Conservation (phyloP, 1,284 basidiomycete genomes). For the Microbotryomycetes sp. region DNA sequence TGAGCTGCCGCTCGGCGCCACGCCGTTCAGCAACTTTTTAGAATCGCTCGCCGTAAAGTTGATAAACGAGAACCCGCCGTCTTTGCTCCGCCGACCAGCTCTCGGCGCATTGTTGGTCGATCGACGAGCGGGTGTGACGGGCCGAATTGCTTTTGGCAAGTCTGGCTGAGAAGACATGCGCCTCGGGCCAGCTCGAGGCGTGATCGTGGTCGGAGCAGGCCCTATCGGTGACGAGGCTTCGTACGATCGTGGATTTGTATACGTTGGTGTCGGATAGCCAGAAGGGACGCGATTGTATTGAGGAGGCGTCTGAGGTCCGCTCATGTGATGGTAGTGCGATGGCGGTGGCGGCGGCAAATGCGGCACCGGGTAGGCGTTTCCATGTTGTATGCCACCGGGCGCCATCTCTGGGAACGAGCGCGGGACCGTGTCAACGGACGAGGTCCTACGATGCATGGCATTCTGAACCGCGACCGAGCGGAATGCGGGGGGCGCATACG, state of each 20-base stretch:
- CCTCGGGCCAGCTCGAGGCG: not conserved
- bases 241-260: not conserved
- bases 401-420: not conserved
- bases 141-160: not conserved
- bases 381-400: too few species aligned
- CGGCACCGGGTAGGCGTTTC: too few species aligned
- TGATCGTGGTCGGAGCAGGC: too few species aligned
- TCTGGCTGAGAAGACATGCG: not conserved
- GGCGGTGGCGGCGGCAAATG: not conserved
- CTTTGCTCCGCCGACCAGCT: not conserved
- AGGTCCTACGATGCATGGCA: not conserved
- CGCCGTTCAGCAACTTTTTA: slow-evolving; percentile 30
- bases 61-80: slow-evolving; percentile 27
- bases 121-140: not conserved
- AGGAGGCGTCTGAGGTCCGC: not conserved
- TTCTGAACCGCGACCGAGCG: not conserved
- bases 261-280: not conserved
- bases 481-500: not conserved
- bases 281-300: not conserved
- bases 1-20: slow-evolving; percentile 35
- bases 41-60: slow-evolving; percentile 36
- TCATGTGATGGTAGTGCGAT: not conserved
- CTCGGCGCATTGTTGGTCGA: not conserved
- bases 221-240: not conserved
- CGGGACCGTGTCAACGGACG: not conserved